phyloP scores from a whole-genome alignment of 768 basidiomycete genomes.

The Naganishia vaughanmartiniae region DNA sequence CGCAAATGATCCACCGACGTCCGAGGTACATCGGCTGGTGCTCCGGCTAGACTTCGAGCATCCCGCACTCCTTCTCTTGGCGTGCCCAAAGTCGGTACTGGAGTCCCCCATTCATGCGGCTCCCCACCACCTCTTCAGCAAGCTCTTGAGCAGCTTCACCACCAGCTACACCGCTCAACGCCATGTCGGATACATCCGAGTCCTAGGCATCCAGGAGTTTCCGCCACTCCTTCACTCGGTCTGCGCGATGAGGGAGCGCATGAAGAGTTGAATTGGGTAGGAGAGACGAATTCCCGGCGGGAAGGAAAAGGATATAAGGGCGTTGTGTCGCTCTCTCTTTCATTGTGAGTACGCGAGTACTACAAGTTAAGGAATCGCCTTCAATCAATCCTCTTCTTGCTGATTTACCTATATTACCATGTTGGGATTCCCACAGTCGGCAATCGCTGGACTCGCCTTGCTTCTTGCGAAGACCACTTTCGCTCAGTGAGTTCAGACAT shows the following conservation, averaged over 20 bases:
- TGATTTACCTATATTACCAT: neutral
- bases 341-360: neutral
- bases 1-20: neutral
- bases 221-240: neutral
- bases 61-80: too few relatives aligned
- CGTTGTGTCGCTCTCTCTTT: neutral
- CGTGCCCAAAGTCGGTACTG: neutral
- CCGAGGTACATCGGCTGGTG: neutral
- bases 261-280: neutral
- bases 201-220: neutral
- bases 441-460: neutral
- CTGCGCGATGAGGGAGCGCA: neutral
- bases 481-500: constrained; percentile 6
- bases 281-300: neutral
- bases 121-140: neutral
- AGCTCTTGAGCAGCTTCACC: too few relatives aligned
- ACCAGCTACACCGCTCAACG: too few relatives aligned
- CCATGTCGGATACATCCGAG: constrained; percentile 55
- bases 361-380: neutral
- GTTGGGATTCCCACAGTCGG: constrained; percentile 1
- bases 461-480: neutral
- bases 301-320: neutral
- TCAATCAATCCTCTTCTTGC: neutral
- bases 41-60: neutral
- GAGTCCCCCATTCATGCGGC: neutral